phyloP scores from a whole-genome alignment of 805 yeast genomes.

The Kodamaea kakaduensis region DNA sequence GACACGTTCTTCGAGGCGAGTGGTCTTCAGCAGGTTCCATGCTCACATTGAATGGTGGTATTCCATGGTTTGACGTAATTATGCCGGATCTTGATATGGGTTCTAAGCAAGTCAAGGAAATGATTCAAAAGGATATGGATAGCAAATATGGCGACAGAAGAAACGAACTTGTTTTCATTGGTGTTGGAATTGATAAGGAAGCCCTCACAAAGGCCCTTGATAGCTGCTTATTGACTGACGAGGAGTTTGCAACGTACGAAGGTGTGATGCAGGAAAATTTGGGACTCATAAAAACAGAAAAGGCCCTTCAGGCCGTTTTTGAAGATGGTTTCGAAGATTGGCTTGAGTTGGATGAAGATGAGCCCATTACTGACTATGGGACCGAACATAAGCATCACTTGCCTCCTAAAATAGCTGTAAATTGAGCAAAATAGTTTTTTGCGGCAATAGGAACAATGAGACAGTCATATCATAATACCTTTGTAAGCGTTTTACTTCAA shows the following conservation, averaged over 20 bases:
- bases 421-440: too few relatives aligned
- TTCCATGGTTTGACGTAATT: constrained; percentile 39
- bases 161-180: constrained; percentile 45
- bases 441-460: background rate
- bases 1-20: constrained; percentile 39
- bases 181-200: constrained; percentile 29
- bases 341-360: constrained; percentile 20
- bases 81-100: constrained; percentile 23
- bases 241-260: constrained; percentile 29
- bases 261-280: constrained; percentile 22
- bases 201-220: constrained; percentile 29
- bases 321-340: constrained; percentile 45
- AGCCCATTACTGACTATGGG: background rate
- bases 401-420: background rate
- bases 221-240: constrained; percentile 36
- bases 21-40: constrained; percentile 44
- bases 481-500: too few relatives aligned
- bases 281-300: constrained; percentile 29
- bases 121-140: constrained; percentile 33
- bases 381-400: background rate
- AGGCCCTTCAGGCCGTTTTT: constrained; percentile 22
- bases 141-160: constrained; percentile 42
- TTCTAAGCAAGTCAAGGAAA: constrained; percentile 28
- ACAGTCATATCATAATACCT: too few relatives aligned
- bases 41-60: constrained; percentile 39